Evolutionary conservation across 2,329 filamentous ascomycete genomes (phyloP).

Genomic region (Calonectria pteridis): DNA sequence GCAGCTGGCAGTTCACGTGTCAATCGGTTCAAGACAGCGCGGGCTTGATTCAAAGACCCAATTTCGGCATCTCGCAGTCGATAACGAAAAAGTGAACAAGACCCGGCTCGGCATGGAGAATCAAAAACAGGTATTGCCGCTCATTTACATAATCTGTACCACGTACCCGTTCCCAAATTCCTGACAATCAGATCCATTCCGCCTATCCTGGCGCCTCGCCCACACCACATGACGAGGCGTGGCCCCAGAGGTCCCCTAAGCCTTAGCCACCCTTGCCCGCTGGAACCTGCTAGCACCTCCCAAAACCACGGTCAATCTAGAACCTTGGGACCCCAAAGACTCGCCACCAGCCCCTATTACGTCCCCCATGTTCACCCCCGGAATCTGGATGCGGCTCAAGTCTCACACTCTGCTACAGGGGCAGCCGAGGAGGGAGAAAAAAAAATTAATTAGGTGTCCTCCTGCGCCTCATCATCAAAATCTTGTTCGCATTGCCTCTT

Average conservation of each 20-base stretch:
- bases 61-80: not conserved
- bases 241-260: not conserved
- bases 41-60: not conserved
- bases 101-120: not conserved
- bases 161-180: slow-evolving; percentile 9
- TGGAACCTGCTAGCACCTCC: slow-evolving; percentile 12
- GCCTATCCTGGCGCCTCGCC: not conserved
- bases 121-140: not conserved
- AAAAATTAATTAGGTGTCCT: slow-evolving; percentile 13
- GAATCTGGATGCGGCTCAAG: slow-evolving; percentile 13
- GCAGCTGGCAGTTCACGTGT: not conserved
- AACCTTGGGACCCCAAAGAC: not conserved
- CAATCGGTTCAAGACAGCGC: not conserved
- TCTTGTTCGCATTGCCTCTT: slow-evolving; percentile 5
- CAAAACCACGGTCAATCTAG: not conserved
- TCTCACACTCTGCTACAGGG: not conserved
- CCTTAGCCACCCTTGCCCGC: not conserved
- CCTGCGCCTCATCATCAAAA: slow-evolving; percentile 5
- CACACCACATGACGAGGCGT: slow-evolving; percentile 4
- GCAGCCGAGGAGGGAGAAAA: not conserved
- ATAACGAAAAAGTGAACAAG: not conserved
- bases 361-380: not conserved
- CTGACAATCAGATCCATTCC: slow-evolving; percentile 8
- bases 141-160: slow-evolving; percentile 6
- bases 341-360: slow-evolving; percentile 3